Evolutionary conservation across 2,329 filamentous ascomycete genomes (phyloP).

Genomic region (Xylariaceae sp.): DNA sequence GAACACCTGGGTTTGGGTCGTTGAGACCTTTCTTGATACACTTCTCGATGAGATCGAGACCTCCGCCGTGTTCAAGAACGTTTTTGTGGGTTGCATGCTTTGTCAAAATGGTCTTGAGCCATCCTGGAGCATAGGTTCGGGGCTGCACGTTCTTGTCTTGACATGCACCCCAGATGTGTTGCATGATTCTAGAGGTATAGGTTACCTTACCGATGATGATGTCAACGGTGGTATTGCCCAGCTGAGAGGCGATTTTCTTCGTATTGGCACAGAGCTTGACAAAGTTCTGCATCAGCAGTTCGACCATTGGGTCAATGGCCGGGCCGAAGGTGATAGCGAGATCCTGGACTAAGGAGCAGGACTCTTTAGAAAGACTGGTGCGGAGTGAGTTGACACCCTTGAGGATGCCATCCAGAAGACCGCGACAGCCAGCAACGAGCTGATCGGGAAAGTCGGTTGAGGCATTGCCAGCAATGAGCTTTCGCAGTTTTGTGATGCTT

Average conservation of each 20-base stretch:
- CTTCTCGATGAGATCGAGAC: slow-evolving; percentile 79
- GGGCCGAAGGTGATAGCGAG: slow-evolving; percentile 72
- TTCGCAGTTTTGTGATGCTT: slow-evolving; percentile 69
- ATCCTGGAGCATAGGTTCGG: slow-evolving; percentile 71
- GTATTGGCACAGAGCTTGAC: slow-evolving; percentile 86
- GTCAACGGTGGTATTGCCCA: slow-evolving; percentile 77
- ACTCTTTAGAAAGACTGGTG: slow-evolving; percentile 86
- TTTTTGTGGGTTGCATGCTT: slow-evolving; percentile 75
- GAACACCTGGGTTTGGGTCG: slow-evolving; percentile 85
- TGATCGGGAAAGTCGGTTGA: slow-evolving; percentile 68
- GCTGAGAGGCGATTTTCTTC: slow-evolving; percentile 87
- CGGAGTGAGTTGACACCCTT: slow-evolving; percentile 79
- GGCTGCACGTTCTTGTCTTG: slow-evolving; percentile 94
- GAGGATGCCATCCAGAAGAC: slow-evolving; percentile 79
- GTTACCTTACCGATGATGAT: slow-evolving; percentile 74
- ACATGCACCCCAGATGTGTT: slow-evolving; percentile 76
- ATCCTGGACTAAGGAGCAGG: slow-evolving; percentile 80
- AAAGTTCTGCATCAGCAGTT: slow-evolving; percentile 82
- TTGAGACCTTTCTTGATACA: slow-evolving; percentile 83
- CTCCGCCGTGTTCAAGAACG: slow-evolving; percentile 79
- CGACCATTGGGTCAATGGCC: slow-evolving; percentile 81
- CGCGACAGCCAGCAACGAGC: slow-evolving; percentile 68
- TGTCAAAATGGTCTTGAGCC: slow-evolving; percentile 78
- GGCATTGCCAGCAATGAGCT: slow-evolving; percentile 79
- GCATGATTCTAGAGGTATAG: slow-evolving; percentile 76